Evolutionary conservation across 2,329 filamentous ascomycete genomes (phyloP).

Genomic region (Monilinia vaccinii-corymbosi): DNA sequence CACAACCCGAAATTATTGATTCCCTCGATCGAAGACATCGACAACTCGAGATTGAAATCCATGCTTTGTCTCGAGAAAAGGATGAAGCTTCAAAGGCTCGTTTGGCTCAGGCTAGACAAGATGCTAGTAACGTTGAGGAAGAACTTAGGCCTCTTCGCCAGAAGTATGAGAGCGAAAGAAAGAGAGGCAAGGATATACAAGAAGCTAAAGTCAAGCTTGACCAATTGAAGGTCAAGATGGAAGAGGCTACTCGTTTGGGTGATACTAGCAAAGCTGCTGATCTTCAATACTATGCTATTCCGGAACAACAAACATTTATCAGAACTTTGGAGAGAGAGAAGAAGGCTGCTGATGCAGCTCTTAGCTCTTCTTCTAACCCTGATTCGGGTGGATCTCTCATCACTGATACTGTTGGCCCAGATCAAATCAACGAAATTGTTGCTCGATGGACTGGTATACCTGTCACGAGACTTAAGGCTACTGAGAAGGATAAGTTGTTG

Average conservation of each 20-base stretch:
- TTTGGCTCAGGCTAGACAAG: conserved; percentile 73
- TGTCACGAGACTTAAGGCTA: conserved; percentile 84
- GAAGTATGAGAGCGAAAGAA: conserved; percentile 91
- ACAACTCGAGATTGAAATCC: conserved; percentile 95
- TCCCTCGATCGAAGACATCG: conserved; percentile 83
- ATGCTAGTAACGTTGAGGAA: conserved; percentile 90
- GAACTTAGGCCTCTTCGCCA: conserved; percentile 85
- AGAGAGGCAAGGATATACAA: conserved; percentile 83
- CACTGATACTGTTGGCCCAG: conserved; percentile 87
- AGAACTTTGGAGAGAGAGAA: conserved; percentile 74
- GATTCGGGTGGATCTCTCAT: conserved; percentile 66
- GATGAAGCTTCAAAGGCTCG: conserved; percentile 85
- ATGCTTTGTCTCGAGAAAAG: conserved; percentile 86
- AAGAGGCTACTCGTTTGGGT: conserved; percentile 81
- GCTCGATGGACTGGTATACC: conserved; percentile 97
- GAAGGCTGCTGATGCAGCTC: conserved; percentile 62
- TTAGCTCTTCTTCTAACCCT: conserved; percentile 42
- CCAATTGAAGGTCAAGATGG: conserved; percentile 79
- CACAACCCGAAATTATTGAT: conserved; percentile 91
- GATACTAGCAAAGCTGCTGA: conserved; percentile 86
- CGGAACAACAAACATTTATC: conserved; percentile 77
- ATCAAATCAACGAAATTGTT: conserved; percentile 99
- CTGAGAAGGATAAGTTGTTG: conserved; percentile 97
- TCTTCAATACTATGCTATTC: conserved; percentile 94
- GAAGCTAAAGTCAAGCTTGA: conserved; percentile 94